Percentiles rank a stretch among this genome's conserved stretches.
phyloP scores from a whole-genome alignment of 2,329 filamentous ascomycete species.

The Venturia asperata region DNA sequence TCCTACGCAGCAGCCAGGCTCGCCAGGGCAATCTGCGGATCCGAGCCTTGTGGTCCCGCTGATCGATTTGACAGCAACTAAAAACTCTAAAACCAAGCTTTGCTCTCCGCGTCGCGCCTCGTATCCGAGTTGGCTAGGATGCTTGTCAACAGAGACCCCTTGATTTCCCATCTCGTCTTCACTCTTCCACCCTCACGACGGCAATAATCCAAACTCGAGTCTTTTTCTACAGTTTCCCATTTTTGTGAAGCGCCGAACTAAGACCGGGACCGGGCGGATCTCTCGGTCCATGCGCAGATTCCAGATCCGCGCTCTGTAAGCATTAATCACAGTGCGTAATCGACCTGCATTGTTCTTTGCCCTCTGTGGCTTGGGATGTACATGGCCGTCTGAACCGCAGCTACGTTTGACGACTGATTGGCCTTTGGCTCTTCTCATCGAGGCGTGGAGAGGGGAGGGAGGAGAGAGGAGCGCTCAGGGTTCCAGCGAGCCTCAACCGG shows the following conservation, averaged over 20 bases:
- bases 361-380: background rate
- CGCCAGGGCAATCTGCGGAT: background rate
- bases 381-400: background rate
- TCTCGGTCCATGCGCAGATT: background rate
- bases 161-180: background rate
- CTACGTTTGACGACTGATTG: background rate
- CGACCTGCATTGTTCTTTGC: background rate
- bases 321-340: background rate
- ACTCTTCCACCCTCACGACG: too few relatives aligned
- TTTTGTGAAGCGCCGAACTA: background rate
- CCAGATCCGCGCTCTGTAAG: background rate
- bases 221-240: too few relatives aligned
- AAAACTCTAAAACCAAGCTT: background rate
- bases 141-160: background rate
- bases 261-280: background rate
- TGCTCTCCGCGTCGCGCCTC: background rate
- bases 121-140: background rate
- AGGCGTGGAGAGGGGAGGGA: too few relatives aligned
- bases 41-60: background rate
- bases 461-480: too few relatives aligned
- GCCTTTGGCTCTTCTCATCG: background rate
- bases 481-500: too few relatives aligned
- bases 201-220: background rate
- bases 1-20: background rate
- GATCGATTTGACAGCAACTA: background rate